Base-by-base conservation (phyloP, 148 eudicot species). In the Hydrangea macrophylla region DNA sequence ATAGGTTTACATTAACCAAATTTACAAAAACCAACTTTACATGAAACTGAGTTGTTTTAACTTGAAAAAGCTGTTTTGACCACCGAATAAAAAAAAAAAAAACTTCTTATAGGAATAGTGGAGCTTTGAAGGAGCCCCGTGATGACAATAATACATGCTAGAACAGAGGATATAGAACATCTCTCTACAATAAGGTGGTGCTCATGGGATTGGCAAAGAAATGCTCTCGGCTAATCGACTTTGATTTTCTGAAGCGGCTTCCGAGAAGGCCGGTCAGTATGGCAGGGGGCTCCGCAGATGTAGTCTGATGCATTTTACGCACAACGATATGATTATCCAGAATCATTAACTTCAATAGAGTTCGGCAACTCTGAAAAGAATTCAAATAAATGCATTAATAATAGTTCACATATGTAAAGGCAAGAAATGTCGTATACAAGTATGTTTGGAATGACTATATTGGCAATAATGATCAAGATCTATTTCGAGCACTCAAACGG, bases 141-240 rank as follows among this genome's bases (percentile, higher is more conserved):
- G 22, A 15, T 5, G 17, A 44, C n/a, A 44, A 44, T 44, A 1
- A n/a, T 11, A 11, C 17, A 44, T 18, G n/a, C 12, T 4, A 31
- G 30, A 6, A 9, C 40, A 32, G 7, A 4, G 35, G 70, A 58
- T 31, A 62, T 44, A 42, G 8, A 31, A 64, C 60, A 33, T 1
- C 17, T 22, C 18, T 25, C 69, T 78, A 92, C 48, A 92, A 72
- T 37, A 78, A 70, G 40, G 55, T 10, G 60, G 84, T 76, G 62
- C 88, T 86, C 82, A 68, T 73, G 31, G 97, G 95, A 80, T 88
- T 90, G 26, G 97, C 97, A 75, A 85, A 94, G 73, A 75, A 85
- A 72, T 94, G 98, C 62, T 86, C 84, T 30, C 83, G 79, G 59
- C 35, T 79, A 62, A 87, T 73, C 71, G 76, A 63, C 72, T 76